Percentiles rank a stretch among this genome's conserved stretches.
Conservation (phyloP, 257 asterid genomes). For the Solanum pinnatisectum region DNA sequence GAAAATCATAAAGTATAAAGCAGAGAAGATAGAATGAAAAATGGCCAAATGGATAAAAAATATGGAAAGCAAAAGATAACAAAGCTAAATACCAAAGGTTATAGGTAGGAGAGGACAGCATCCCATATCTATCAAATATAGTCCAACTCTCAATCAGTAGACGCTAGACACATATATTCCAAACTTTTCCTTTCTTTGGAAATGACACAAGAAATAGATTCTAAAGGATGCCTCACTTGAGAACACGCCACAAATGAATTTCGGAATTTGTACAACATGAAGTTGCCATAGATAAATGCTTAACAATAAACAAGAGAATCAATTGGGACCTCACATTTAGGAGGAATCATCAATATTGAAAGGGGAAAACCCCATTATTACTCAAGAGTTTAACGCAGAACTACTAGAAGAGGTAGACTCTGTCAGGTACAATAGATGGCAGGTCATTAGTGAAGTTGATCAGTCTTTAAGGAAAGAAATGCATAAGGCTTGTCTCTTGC, state of each 20-base stretch:
- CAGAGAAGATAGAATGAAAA: neutral
- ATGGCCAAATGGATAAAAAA: neutral
- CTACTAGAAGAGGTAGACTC: neutral
- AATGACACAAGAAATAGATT: neutral
- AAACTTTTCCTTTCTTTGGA: neutral
- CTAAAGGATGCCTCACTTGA: neutral
- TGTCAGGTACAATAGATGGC: neutral
- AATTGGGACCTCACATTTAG: neutral
- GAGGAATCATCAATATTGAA: neutral
- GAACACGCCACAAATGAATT: neutral
- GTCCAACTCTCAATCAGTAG: neutral
- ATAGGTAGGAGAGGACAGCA: neutral
- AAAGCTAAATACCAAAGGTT: neutral
- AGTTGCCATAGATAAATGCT: neutral
- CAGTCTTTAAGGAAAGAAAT: neutral
- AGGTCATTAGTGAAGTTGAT: neutral
- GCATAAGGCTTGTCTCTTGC: neutral
- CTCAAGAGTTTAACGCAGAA: neutral
- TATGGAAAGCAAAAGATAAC: neutral
- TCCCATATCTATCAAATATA: neutral
- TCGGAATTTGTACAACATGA: neutral
- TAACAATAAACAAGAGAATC: neutral
- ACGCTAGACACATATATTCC: neutral
- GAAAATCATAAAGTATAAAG: neutral
- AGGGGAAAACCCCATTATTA: neutral